Base-by-base conservation (phyloP, 192 early-diverging fungal genomes). In the Hyaloraphidium curvatum region DNA sequence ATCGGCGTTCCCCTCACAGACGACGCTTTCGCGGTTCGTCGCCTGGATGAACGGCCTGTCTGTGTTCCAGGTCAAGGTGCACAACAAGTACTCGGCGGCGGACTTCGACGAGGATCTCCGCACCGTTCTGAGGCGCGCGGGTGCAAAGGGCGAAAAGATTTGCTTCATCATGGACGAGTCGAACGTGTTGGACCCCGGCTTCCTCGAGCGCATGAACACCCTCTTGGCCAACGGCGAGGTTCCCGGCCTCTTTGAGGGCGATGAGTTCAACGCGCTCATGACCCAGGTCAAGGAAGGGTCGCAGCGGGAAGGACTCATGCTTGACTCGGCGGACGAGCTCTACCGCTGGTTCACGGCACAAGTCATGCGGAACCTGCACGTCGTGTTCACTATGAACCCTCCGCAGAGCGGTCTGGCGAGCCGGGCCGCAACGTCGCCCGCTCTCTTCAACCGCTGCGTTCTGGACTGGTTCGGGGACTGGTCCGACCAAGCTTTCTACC, bases 371-470 rank as follows among this genome's bases (percentile, higher is more conserved):
- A 99, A 99, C 61, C 63, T 99, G 31, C 96, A 99, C 59, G 91
- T 99, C 25, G 91, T 99, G 11, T 97, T 99, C 59, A 99, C 96
- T 11, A 99, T 99, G 96, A 99, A 99, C 62, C 96, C 96, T 14
- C 96, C 96, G 0, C 82, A 87, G 53, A 85, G 75, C 19, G 91
- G 86, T 23, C 70, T 97, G 17, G 88, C 86, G 2, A 80, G 82
- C 17, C 81, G 91, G 27, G 90, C 93, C 0, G 92, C 96, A 16
- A 97, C 94, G 2, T 95, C 91, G 9, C 96, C 96, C 28, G 96
- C 96, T 14, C 75, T 99, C 66, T 99, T 99, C 81, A 99, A 99
- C 62, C 88, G 96, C 61, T 99, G 96, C 70, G 96, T 99, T 37
- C 67, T 99, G 25, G 90, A 99, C 70, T 97, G 96, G 94, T 94